Percentiles rank a stretch among this genome's conserved stretches.
Conservation (phyloP, 768 basidiomycete genomes). For the Russula emetica region DNA sequence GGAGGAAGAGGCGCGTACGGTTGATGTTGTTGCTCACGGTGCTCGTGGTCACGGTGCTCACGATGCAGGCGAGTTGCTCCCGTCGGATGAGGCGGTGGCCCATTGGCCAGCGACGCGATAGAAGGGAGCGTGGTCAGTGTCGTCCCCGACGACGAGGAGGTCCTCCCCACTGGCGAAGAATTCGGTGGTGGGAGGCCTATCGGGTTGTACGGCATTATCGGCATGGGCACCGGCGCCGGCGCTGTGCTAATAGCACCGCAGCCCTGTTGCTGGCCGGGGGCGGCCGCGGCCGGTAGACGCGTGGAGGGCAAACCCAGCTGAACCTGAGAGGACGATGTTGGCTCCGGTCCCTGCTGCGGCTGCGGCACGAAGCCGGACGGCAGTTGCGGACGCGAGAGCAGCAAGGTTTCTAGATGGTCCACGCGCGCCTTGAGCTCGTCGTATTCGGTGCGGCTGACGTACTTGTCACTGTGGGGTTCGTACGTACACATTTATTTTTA, state of each 20-base stretch:
- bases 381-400: slow-evolving; percentile 42
- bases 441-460: slow-evolving; percentile 71
- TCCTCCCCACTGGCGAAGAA: neutral
- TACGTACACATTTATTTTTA: slow-evolving; percentile 16
- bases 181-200: slow-evolving; percentile 11
- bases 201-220: slow-evolving; percentile 15
- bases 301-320: slow-evolving; percentile 1
- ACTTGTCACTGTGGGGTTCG: slow-evolving; percentile 59
- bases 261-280: neutral
- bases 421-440: slow-evolving; percentile 68
- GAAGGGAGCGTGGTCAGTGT: slow-evolving; percentile 8
- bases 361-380: slow-evolving; percentile 10
- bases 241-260: slow-evolving; percentile 4
- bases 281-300: neutral
- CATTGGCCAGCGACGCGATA: slow-evolving; percentile 16
- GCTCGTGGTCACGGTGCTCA: slow-evolving; percentile 5
- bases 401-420: slow-evolving; percentile 52
- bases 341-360: slow-evolving; percentile 3
- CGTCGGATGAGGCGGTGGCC: slow-evolving; percentile 7
- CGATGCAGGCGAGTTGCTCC: slow-evolving; percentile 18
- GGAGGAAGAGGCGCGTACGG: slow-evolving; percentile 25
- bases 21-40: slow-evolving; percentile 20
- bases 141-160: too few species aligned
- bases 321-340: slow-evolving; percentile 8
- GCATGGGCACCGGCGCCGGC: slow-evolving; percentile 4